Percentiles rank a stretch among this genome's conserved stretches.
These are phyloP conservation scores for Leucaena leucocephala DNA, from an alignment of 306 rosid species.

Conservation along the genomic window DNA sequence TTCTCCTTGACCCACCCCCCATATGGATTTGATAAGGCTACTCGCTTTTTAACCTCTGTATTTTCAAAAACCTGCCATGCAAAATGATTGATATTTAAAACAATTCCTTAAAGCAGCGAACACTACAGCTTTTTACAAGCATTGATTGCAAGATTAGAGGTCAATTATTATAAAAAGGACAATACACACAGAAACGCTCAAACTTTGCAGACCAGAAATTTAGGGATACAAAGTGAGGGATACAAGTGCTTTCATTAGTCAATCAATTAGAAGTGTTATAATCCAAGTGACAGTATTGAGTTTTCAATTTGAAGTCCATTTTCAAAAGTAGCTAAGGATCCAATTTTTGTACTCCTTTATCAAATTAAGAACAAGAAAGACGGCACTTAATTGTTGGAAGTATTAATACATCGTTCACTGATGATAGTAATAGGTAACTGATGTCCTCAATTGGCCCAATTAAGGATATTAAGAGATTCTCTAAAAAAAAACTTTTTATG, in stretches of 20 bases:
- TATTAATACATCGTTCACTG: not conserved
- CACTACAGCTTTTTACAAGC: slow-evolving; percentile 15
- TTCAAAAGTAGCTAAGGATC: not conserved
- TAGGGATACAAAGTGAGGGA: slow-evolving; percentile 25
- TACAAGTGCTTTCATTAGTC: slow-evolving; percentile 12
- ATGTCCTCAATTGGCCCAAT: not conserved
- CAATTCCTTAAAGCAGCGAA: slow-evolving; percentile 16
- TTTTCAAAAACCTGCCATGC: slow-evolving; percentile 88
- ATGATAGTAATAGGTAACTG: not conserved
- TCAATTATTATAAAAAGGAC: not conserved
- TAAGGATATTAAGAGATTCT: not conserved
- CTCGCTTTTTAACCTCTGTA: slow-evolving; percentile 92
- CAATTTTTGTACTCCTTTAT: slow-evolving; percentile 4
- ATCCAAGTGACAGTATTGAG: slow-evolving; percentile 1
- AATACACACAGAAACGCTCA: not conserved
- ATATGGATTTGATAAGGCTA: slow-evolving; percentile 83
- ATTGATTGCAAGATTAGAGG: slow-evolving; percentile 9
- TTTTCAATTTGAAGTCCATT: not conserved
- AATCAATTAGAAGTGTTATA: not conserved
- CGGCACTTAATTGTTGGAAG: not conserved
- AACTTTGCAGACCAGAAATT: slow-evolving; percentile 27
- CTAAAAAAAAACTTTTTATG: not conserved
- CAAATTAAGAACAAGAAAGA: not conserved
- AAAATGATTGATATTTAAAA: slow-evolving; percentile 38
- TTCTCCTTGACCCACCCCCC: slow-evolving; percentile 92